Percentiles rank a stretch among this genome's conserved stretches.
Evolutionary conservation across 768 basidiomycete species (phyloP).

Genomic region (Amanita subjunquillea): DNA sequence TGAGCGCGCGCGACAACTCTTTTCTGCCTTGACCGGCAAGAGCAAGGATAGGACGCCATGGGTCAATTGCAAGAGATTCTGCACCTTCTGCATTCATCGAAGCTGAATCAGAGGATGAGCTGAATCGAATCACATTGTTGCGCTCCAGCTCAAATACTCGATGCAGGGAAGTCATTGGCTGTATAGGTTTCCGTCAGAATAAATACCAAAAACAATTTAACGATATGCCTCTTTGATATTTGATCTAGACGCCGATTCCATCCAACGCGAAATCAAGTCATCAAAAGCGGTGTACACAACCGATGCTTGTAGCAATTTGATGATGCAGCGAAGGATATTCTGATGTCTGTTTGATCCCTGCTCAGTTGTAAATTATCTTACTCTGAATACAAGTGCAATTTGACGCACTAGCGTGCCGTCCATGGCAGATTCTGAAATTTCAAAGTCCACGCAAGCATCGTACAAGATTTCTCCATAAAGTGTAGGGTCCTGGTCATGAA

Average conservation of each 20-base stretch:
- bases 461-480: constrained; percentile 45
- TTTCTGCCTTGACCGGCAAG: constrained; percentile 29
- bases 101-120: constrained; percentile 21
- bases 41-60: constrained; percentile 40
- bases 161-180: constrained; percentile 45
- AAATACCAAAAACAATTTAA: background rate
- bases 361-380: background rate
- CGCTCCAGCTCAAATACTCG: constrained; percentile 48
- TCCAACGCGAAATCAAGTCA: constrained; percentile 48
- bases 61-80: constrained; percentile 27
- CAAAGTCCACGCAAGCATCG: constrained; percentile 37
- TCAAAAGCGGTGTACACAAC: constrained; percentile 51
- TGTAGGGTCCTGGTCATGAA: constrained; percentile 51
- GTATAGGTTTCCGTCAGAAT: background rate
- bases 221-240: background rate
- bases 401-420: constrained; percentile 7
- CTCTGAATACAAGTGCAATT: background rate
- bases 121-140: constrained; percentile 31
- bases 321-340: constrained; percentile 37
- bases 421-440: background rate
- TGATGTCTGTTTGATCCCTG: constrained; percentile 23
- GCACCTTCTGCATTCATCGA: constrained; percentile 17
- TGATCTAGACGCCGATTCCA: constrained; percentile 29
- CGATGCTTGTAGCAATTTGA: constrained; percentile 40
- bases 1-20: constrained; percentile 36